Conservation (phyloP, 179 eudicot species). For the Beta lomatogona region DNA sequence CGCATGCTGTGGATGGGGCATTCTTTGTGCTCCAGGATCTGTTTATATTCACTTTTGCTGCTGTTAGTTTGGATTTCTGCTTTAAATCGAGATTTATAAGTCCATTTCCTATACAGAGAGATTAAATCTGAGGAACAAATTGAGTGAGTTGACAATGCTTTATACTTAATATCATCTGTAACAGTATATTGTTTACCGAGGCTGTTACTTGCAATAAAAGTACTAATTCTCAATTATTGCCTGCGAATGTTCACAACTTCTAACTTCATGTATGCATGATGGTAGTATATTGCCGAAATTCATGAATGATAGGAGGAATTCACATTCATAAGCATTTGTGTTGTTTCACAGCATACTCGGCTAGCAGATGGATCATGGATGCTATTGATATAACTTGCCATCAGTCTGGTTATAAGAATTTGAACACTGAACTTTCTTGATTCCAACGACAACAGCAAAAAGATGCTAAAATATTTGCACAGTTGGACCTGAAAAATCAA, state of each 20-base stretch:
- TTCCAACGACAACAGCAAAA: neutral
- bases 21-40: conserved; percentile 68
- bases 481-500: neutral
- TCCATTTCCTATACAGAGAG: conserved; percentile 66
- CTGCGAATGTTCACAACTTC: neutral
- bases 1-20: conserved; percentile 67
- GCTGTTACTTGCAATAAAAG: neutral
- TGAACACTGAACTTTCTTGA: too few relatives aligned
- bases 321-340: neutral
- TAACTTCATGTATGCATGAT: neutral
- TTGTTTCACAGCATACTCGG: neutral
- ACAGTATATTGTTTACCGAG: neutral
- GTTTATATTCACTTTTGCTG: conserved; percentile 77
- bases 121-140: conserved; percentile 15
- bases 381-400: neutral
- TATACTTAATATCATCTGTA: too few relatives aligned
- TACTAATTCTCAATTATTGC: too few relatives aligned
- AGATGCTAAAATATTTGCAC: neutral
- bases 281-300: neutral
- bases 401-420: neutral
- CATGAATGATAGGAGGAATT: neutral
- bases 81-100: conserved; percentile 74
- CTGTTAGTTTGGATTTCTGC: conserved; percentile 87
- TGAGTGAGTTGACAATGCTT: neutral
- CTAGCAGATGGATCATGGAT: neutral